Percentiles rank a stretch among this genome's conserved stretches.
Evolutionary conservation across 768 basidiomycete genomes (phyloP).

Genomic region (Auricularia sp.): DNA sequence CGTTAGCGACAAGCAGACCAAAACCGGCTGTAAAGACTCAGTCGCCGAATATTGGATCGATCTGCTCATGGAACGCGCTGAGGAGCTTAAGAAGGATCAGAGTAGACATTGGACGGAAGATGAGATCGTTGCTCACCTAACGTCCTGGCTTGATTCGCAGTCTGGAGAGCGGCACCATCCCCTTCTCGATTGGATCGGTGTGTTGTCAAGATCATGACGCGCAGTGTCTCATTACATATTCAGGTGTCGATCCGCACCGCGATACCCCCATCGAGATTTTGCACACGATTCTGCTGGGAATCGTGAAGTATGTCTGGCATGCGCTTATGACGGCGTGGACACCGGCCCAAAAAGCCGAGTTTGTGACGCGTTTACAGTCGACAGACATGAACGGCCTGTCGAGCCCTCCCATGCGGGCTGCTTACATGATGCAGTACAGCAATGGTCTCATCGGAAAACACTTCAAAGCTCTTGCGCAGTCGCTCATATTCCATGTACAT

Average conservation of each 20-base stretch:
- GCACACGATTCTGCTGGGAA: constrained; percentile 14
- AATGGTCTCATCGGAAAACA: constrained; percentile 34
- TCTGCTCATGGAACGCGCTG: too few species aligned
- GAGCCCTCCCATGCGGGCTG: constrained; percentile 24
- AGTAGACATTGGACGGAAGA: too few species aligned
- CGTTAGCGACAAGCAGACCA: constrained; percentile 7
- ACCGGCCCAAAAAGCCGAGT: constrained; percentile 8
- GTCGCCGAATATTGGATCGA: constrained; percentile 31
- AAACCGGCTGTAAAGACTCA: constrained; percentile 22
- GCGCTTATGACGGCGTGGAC: constrained; percentile 11
- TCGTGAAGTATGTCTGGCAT: constrained; percentile 18
- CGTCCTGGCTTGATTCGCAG: too few species aligned
- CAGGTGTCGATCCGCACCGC: constrained; percentile 13
- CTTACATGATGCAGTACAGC: constrained; percentile 34
- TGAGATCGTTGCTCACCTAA: too few species aligned
- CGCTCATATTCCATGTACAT: constrained; percentile 26
- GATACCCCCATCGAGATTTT: constrained; percentile 17
- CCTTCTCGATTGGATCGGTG: too few species aligned
- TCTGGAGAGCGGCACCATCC: too few species aligned
- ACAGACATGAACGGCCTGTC: constrained; percentile 19
- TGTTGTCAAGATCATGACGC: too few species aligned
- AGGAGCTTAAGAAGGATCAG: too few species aligned
- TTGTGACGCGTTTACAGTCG: background rate
- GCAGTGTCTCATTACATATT: too few species aligned
- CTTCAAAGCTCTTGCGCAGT: constrained; percentile 30